phyloP scores from a whole-genome alignment of 2,329 filamentous ascomycete genomes.

The Cryphonectria nitschkei region DNA sequence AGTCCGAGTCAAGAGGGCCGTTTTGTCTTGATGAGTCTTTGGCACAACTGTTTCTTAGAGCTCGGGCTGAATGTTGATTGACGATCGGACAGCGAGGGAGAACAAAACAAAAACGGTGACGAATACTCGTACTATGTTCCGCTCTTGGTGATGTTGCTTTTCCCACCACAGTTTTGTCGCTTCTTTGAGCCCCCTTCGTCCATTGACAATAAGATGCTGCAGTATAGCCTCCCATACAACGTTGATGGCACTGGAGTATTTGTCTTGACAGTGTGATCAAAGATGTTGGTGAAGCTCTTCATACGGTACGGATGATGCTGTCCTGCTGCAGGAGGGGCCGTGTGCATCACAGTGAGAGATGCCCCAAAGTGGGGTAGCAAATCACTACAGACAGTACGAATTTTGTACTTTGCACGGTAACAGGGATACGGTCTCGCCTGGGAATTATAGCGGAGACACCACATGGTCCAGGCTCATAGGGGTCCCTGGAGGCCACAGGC shows the following conservation, averaged over 20 bases:
- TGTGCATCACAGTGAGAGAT: neutral
- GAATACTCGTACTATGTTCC: neutral
- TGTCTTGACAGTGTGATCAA: neutral
- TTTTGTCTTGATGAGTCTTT: neutral
- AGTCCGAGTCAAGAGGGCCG: neutral
- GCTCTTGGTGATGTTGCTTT: slow-evolving; percentile 1
- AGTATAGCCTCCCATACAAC: neutral
- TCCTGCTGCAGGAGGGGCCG: neutral
- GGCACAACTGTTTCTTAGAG: neutral
- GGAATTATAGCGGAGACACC: neutral
- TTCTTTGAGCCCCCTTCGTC: neutral
- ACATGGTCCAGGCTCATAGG: slow-evolving; percentile 3
- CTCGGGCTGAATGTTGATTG: neutral
- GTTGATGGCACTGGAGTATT: neutral
- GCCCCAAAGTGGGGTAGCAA: neutral
- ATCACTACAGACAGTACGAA: neutral
- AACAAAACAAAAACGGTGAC: neutral
- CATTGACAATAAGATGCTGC: neutral
- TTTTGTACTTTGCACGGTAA: neutral
- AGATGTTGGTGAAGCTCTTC: neutral
- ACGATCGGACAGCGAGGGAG: neutral
- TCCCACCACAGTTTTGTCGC: neutral
- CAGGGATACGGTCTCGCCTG: neutral
- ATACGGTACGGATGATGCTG: neutral
- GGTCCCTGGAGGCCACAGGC: neutral